Evolutionary conservation across 345 rosid genomes (phyloP).

Genomic region (Sisymbrium altissimum): DNA sequence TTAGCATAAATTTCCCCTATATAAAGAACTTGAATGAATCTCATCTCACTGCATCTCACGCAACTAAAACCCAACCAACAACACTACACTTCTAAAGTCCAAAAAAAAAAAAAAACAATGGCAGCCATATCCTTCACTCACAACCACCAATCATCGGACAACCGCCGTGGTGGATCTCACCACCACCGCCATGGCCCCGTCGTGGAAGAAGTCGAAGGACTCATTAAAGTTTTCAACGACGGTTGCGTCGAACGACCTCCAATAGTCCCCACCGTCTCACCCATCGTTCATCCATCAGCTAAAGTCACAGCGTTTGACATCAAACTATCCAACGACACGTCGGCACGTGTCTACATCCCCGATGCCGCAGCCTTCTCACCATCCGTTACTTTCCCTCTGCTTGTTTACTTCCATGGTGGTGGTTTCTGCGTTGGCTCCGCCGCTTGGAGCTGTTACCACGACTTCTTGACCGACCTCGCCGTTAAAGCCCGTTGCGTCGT

Average conservation of each 20-base stretch:
- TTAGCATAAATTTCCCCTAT: conserved; percentile 11
- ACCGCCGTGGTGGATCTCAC: conserved; percentile 31
- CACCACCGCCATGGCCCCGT: conserved; percentile 41
- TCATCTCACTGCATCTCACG: conserved; percentile 5
- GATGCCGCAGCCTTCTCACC: neutral
- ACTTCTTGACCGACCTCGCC: conserved; percentile 50
- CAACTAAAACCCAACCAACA: conserved; percentile 10
- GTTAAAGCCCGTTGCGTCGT: conserved; percentile 44
- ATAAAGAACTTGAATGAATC: conserved; percentile 17
- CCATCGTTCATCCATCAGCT: conserved; percentile 27
- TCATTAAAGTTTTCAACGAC: conserved; percentile 60
- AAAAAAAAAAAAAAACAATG: conserved; percentile 33
- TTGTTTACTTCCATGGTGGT: conserved; percentile 73
- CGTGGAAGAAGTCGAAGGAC: conserved; percentile 61
- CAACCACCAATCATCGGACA: conserved; percentile 31
- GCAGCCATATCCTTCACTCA: conserved; percentile 41
- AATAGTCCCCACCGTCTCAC: conserved; percentile 51
- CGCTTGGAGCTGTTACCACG: conserved; percentile 66
- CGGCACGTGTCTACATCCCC: conserved; percentile 43
- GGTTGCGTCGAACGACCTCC: conserved; percentile 62
- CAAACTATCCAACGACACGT: conserved; percentile 34
- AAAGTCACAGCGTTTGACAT: conserved; percentile 34
- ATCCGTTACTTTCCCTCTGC: conserved; percentile 47
- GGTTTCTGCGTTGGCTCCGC: conserved; percentile 71
- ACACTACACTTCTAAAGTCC: neutral